Percentiles rank a stretch among this genome's conserved stretches.
Conservation (phyloP, 1,139 yeast species). For the Pichia terricola region DNA sequence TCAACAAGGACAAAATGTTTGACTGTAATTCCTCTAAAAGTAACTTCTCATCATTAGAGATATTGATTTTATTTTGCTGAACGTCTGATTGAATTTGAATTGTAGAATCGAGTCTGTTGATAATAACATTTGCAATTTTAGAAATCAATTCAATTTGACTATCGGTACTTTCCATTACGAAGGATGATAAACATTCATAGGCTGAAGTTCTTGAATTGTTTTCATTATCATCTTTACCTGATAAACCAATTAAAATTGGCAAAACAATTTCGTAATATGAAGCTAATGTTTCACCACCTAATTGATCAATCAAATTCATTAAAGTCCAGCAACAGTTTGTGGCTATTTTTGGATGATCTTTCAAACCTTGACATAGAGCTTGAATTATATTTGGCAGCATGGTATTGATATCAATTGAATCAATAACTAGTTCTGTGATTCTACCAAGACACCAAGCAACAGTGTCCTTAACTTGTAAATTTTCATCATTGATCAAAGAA, state of each 20-base stretch:
- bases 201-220: conserved; percentile 90
- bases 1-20: conserved; percentile 75
- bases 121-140: conserved; percentile 63
- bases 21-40: conserved; percentile 85
- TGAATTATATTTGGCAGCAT: conserved; percentile 63
- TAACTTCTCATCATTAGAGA: conserved; percentile 56
- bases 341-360: conserved; percentile 84
- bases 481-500: conserved; percentile 58
- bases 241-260: conserved; percentile 60
- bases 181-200: conserved; percentile 80
- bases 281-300: conserved; percentile 69
- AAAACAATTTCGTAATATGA: conserved; percentile 61
- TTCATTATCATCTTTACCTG: conserved; percentile 72
- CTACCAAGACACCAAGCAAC: conserved; percentile 98
- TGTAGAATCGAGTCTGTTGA: conserved; percentile 63
- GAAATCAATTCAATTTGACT: conserved; percentile 65
- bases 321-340: conserved; percentile 97
- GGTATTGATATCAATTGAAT: conserved; percentile 56
- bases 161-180: conserved; percentile 66
- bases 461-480: conserved; percentile 86
- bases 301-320: conserved; percentile 82
- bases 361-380: conserved; percentile 68
- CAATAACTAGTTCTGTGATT: conserved; percentile 80
- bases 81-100: conserved; percentile 40
- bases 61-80: conserved; percentile 13